A percentile compares a stretch with the other conserved stretches of the same genome.
phyloP scores from a whole-genome alignment of 2,329 filamentous ascomycete genomes.

The Lachnum nothofagi region DNA sequence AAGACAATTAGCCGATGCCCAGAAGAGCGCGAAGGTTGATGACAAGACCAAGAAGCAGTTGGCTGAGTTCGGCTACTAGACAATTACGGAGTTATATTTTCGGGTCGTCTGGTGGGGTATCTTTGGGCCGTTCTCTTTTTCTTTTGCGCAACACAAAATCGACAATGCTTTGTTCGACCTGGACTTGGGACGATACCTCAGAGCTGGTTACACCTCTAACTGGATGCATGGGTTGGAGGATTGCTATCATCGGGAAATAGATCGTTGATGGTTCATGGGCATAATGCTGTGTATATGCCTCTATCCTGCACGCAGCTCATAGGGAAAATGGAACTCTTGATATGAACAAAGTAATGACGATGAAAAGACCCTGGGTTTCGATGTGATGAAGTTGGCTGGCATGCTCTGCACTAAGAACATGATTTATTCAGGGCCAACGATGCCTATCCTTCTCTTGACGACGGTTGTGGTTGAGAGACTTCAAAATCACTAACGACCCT shows the following conservation, averaged over 20 bases:
- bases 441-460: too few relatives aligned
- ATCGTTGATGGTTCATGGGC: constrained; percentile 28
- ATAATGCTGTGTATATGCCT: constrained; percentile 32
- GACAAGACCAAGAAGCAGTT: constrained; percentile 83
- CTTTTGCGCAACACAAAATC: constrained; percentile 22
- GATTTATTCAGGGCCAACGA: too few relatives aligned
- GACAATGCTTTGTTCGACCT: constrained; percentile 34
- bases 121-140: constrained; percentile 25
- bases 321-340: constrained; percentile 31
- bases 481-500: too few relatives aligned
- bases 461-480: too few relatives aligned
- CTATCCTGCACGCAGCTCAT: constrained; percentile 31
- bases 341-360: constrained; percentile 4
- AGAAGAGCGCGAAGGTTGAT: constrained; percentile 86
- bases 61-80: constrained; percentile 86
- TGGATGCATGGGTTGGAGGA: constrained; percentile 28
- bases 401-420: too few relatives aligned
- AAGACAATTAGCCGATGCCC: constrained; percentile 84
- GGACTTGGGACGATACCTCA: constrained; percentile 26
- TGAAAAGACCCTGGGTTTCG: neutral
- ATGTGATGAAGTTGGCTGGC: neutral
- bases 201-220: constrained; percentile 26
- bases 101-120: constrained; percentile 17
- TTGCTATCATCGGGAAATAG: constrained; percentile 28
- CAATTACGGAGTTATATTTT: constrained; percentile 26